Conservation (phyloP, 371 early-diverging fungal species). For the Coemansia sp. region DNA sequence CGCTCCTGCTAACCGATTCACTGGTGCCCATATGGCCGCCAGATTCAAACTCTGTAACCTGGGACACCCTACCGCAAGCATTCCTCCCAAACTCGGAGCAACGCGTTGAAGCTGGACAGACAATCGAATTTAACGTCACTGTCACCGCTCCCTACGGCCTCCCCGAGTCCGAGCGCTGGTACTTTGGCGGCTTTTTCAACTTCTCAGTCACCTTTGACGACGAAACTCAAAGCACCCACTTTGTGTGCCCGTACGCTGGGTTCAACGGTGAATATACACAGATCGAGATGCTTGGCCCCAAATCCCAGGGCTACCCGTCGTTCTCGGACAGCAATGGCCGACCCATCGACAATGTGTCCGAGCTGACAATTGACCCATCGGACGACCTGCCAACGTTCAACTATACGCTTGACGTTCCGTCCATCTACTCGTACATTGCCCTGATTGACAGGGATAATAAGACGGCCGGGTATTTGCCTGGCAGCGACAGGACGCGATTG, state of each 20-base stretch:
- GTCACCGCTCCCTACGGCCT: slow-evolving; percentile 37
- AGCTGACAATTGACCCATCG: neutral
- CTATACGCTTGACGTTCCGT: slow-evolving; percentile 6
- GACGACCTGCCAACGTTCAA: neutral
- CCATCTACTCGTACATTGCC: neutral
- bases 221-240: neutral
- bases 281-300: slow-evolving; percentile 1
- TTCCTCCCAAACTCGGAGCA: neutral
- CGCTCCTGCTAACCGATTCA: neutral
- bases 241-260: slow-evolving; percentile 30
- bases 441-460: neutral
- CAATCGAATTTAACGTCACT: slow-evolving; percentile 6
- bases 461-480: neutral
- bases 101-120: neutral
- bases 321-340: slow-evolving; percentile 5
- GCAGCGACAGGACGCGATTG: slow-evolving; percentile 1
- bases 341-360: neutral
- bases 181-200: slow-evolving; percentile 34
- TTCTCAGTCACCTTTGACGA: slow-evolving; percentile 21
- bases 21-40: slow-evolving; percentile 21
- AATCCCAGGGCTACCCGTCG: slow-evolving; percentile 6
- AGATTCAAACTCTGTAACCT: neutral
- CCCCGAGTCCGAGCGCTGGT: slow-evolving; percentile 14
- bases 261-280: slow-evolving; percentile 27
- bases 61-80: slow-evolving; percentile 12